Conservation (phyloP, 139 green algal species). For the Yamagishiella unicocca region DNA sequence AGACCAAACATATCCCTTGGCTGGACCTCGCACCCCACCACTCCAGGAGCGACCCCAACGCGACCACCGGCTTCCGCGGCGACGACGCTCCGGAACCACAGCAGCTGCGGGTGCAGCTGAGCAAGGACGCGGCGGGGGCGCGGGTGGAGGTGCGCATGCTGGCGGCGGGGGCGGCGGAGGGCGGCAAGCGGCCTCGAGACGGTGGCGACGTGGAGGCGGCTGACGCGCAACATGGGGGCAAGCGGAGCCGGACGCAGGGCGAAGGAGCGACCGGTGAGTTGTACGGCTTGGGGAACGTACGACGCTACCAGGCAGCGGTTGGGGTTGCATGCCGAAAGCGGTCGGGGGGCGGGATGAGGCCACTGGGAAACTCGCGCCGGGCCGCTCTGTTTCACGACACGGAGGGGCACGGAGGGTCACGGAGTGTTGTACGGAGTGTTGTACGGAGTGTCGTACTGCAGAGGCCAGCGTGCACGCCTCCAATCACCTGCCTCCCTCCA, state of each 20-base stretch:
- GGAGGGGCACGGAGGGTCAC: too few species aligned
- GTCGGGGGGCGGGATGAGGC: too few species aligned
- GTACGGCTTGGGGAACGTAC: too few species aligned
- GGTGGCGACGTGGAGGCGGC: not conserved
- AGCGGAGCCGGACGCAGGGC: not conserved
- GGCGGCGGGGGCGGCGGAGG: not conserved
- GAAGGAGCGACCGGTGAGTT: too few species aligned
- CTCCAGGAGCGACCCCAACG: constrained; percentile 66
- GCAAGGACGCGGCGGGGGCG: constrained; percentile 60
- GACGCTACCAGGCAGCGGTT: too few species aligned
- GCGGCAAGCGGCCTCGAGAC: not conserved
- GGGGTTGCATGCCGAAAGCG: too few species aligned
- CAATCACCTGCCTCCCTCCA: too few species aligned
- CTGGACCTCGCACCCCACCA: not conserved
- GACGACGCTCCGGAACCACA: constrained; percentile 50
- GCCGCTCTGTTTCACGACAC: too few species aligned
- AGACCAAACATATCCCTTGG: not conserved
- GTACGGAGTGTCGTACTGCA: too few species aligned
- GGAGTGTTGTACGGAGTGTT: too few species aligned
- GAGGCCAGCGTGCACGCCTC: too few species aligned
- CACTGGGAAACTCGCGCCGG: too few species aligned
- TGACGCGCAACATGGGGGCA: not conserved
- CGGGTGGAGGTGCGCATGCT: constrained; percentile 51
- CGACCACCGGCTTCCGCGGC: constrained; percentile 58
- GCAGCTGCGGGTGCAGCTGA: constrained; percentile 24